Evolutionary conservation across 352 stramenopile genomes (phyloP).

Genomic region (Pythium coloratum): DNA sequence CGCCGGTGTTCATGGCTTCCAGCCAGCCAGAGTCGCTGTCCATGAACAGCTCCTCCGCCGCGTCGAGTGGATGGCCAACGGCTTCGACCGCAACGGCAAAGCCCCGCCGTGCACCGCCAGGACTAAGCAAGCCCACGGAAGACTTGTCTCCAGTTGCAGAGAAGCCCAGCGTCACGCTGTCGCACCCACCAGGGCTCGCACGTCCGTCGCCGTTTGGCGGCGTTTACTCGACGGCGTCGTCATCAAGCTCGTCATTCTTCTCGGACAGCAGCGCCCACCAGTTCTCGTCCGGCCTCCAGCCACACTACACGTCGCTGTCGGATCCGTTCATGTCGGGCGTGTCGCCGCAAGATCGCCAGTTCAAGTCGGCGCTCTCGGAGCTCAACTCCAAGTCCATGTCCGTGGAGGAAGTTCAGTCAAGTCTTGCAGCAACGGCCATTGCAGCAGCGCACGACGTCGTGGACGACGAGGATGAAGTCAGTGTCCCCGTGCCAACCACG

Average conservation of each 20-base stretch:
- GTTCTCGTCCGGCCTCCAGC: slow-evolving; percentile 21
- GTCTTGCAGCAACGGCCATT: slow-evolving; percentile 24
- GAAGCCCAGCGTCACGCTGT: slow-evolving; percentile 1
- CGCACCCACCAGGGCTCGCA: slow-evolving; percentile 15
- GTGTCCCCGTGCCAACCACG: not conserved
- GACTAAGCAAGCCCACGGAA: slow-evolving; percentile 32
- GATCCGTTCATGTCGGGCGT: slow-evolving; percentile 13
- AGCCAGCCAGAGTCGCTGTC: slow-evolving; percentile 5
- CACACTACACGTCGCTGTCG: slow-evolving; percentile 14
- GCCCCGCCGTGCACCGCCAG: slow-evolving; percentile 47
- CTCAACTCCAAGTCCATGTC: slow-evolving; percentile 70
- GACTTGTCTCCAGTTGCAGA: not conserved
- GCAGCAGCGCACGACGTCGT: slow-evolving; percentile 28
- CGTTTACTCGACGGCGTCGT: slow-evolving; percentile 7
- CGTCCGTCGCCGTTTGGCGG: slow-evolving; percentile 12
- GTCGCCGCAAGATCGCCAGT: slow-evolving; percentile 9
- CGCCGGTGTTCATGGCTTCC: slow-evolving; percentile 23
- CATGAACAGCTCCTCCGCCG: slow-evolving; percentile 14
- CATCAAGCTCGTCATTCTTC: slow-evolving; percentile 16
- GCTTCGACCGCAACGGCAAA: slow-evolving; percentile 17
- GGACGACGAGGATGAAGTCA: not conserved
- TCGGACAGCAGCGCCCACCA: slow-evolving; percentile 16
- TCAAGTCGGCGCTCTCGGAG: slow-evolving; percentile 59
- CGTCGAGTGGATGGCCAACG: slow-evolving; percentile 21
- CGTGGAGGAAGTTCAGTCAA: slow-evolving; percentile 42